A percentile compares a stretch with the other conserved stretches of the same genome.
Conservation (phyloP, 2,329 filamentous ascomycete species). For the Metarhizium humberi region DNA sequence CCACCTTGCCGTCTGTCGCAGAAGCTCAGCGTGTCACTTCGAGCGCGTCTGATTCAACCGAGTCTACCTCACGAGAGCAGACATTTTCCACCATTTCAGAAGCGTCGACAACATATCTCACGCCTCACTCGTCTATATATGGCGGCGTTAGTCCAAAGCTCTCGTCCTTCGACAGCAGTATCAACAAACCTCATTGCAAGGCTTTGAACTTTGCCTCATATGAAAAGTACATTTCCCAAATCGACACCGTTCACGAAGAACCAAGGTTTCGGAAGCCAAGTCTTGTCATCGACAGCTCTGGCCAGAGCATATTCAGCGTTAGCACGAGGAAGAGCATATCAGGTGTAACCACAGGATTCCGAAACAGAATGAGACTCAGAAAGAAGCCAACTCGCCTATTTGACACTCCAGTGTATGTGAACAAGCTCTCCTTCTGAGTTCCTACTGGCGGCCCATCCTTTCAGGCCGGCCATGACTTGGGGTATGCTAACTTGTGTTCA, state of each 20-base stretch:
- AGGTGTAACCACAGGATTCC: conserved; percentile 35
- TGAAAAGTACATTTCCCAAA: conserved; percentile 38
- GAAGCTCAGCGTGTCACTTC: conserved; percentile 26
- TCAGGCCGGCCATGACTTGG: background rate
- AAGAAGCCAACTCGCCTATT: conserved; percentile 25
- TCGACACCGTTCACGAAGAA: conserved; percentile 33
- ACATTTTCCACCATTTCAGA: conserved; percentile 35
- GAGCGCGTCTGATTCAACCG: conserved; percentile 31
- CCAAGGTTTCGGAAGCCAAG: conserved; percentile 25
- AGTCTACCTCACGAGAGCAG: conserved; percentile 31
- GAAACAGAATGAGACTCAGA: conserved; percentile 31
- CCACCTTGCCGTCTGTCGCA: conserved; percentile 13
- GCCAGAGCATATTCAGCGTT: conserved; percentile 34
- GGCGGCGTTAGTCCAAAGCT: conserved; percentile 12
- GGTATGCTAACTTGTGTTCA: background rate
- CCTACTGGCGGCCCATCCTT: too few relatives aligned
- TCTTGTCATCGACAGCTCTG: conserved; percentile 19
- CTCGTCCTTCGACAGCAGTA: conserved; percentile 5
- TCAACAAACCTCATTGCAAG: conserved; percentile 21
- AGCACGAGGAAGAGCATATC: conserved; percentile 35
- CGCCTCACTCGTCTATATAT: conserved; percentile 33
- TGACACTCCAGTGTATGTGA: conserved; percentile 23
- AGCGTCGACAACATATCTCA: conserved; percentile 30
- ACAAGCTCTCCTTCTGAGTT: too few relatives aligned
- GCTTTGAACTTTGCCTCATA: conserved; percentile 40